Base-by-base conservation (phyloP, 306 rosid genomes). In the Vigna mungo region DNA sequence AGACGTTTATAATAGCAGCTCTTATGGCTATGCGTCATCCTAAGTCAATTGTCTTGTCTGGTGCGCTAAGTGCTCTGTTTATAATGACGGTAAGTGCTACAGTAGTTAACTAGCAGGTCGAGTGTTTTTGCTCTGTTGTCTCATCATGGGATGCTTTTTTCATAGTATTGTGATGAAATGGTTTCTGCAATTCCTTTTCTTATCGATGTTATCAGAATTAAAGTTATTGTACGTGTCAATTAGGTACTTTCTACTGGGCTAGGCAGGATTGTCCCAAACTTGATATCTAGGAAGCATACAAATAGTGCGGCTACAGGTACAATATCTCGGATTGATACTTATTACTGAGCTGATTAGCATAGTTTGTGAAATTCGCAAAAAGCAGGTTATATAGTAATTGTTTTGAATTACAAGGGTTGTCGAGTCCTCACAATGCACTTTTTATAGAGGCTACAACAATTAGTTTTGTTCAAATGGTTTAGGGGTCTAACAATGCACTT, bases 1-100 rank as follows among this genome's bases (percentile, higher is more conserved):
- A 96, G 86, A 96, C 99, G 16, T 96, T 96, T 77, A 96, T 96
- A 62, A 96, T 96, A 75, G 99, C 99, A 54, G 99, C 99, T 81
- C 93, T 96, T 47, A 96, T 93, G 99, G 99, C 98, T 37, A 96
- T 96, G 99, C 99, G 99, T 12, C 99, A 96, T 62, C 99, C 99
- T 9, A 91, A 88, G 90, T 92, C 99, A 73, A 93, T 89, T 74
- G 99, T 96, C 54, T 83, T 96, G 80, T 92, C 98, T 44, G 99
- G 99, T 74, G 98, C 99, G 0, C 97, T 96, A 39, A 9, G 80
- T 66, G 99, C 99, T 77, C 79, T 96, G 90, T 36, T 96, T 75
- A 88, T 96, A 75, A 96, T 96, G 99, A 96, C 99, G 2, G 97
- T 96, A 87, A 80, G 87, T 79, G 70, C 47, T 30, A 72, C 75